Base-by-base conservation (phyloP, 108 stramenopile species). In the Cyclostephanos invisitatus region DNA sequence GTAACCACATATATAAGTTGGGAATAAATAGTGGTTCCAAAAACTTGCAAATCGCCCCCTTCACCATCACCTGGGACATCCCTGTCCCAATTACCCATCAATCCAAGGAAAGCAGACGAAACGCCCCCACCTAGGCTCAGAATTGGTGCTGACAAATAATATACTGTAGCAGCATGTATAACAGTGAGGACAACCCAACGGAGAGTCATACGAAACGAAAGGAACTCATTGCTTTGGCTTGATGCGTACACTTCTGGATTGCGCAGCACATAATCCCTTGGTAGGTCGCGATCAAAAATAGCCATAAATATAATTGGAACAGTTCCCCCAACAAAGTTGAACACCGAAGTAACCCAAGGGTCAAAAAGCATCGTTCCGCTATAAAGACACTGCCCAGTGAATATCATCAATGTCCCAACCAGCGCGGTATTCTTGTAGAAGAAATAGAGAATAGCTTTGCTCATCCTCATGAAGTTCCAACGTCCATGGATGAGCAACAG, bases 381-480 rank as follows among this genome's bases (percentile, higher is more conserved):
- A 64, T 83, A 97, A 20, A 97, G 74, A 50, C 89, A 85, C 69
- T 85, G 77, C 17, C 65, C 69, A 32, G 83, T 81, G 72, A 82
- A 96, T 46, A 90, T 80, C 61, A 96, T 85, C 55, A 96, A 59
- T 51, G 68, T 68, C 14, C 87, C 86, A 37, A 93, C 92, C 70
- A 98, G 84, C 17, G 96, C 83, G 44, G 97, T 86, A 77, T 99
- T 98, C 78, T 99, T 99, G 92, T 97, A 99, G 81, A 99, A 98
- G 42, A 94, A 94, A 80, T 92, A 99, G 10, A 98, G 77, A 56
- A 98, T 89, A 22, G 95, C 83, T 64, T 88, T 96, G 57, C 85
- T 81, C 68, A 94, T 78, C 53, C 99, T 91, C 40, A 93, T 85
- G 69, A 96, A 98, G 74, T 97, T 89, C 95, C 96, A 96, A 37